phyloP scores from a whole-genome alignment of 163 green algal genomes.

The Volvox carteri region DNA sequence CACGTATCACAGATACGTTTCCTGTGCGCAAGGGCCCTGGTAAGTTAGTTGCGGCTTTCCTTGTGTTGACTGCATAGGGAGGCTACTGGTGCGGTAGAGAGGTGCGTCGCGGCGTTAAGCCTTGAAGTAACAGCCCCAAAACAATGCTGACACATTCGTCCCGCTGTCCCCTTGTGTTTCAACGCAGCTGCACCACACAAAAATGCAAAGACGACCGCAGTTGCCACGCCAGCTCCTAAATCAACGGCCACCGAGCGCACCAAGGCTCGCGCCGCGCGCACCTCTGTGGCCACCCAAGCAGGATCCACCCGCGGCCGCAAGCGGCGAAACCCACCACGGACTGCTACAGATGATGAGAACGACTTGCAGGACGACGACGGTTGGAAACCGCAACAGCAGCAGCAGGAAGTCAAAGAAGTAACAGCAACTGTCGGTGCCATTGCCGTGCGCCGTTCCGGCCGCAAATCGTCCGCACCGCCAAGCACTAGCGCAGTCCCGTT shows the following conservation, averaged over 20 bases:
- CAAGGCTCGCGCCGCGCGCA: slow-evolving; percentile 1
- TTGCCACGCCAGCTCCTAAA: not conserved
- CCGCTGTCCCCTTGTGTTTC: not conserved
- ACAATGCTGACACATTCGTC: too few relatives aligned
- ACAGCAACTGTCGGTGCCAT: not conserved
- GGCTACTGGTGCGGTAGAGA: too few relatives aligned
- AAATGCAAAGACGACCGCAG: not conserved
- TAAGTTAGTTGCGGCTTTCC: not conserved
- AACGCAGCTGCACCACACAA: not conserved
- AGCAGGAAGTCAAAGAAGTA: not conserved
- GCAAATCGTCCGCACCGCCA: not conserved
- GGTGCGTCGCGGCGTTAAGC: too few relatives aligned
- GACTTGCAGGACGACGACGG: not conserved
- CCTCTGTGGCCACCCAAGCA: not conserved
- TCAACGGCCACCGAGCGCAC: slow-evolving; percentile 23
- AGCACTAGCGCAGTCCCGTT: not conserved
- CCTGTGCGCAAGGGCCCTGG: slow-evolving; percentile 29
- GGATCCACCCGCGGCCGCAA: not conserved
- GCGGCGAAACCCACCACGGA: not conserved
- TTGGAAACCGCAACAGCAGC: not conserved
- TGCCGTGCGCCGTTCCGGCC: not conserved
- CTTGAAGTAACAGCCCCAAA: too few relatives aligned
- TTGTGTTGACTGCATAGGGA: too few relatives aligned
- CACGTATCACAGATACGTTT: slow-evolving; percentile 31
- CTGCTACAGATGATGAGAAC: not conserved